A percentile compares a stretch with the other conserved stretches of the same genome.
Conservation (phyloP, 768 basidiomycete species). For the Boletus vinaceobasis region DNA sequence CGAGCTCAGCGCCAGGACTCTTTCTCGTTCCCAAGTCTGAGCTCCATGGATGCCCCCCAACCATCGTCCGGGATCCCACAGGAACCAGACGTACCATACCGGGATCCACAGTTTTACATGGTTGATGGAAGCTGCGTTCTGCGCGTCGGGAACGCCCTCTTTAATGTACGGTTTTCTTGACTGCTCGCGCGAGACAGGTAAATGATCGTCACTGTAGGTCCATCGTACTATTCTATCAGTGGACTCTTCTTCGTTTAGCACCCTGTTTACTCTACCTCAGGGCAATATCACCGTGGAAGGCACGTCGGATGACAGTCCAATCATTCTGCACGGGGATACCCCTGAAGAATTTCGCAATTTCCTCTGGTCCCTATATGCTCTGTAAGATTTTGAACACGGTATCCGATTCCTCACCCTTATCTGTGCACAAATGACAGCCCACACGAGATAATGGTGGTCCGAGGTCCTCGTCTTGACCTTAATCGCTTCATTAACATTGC, state of each 20-base stretch:
- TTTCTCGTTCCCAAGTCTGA: not conserved
- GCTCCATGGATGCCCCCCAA: not conserved
- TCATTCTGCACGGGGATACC: constrained; percentile 60
- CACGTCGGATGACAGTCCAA: constrained; percentile 59
- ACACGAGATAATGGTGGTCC: constrained; percentile 51
- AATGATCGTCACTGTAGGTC: constrained; percentile 37
- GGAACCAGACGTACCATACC: constrained; percentile 11
- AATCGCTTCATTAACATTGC: constrained; percentile 58
- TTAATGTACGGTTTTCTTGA: constrained; percentile 51
- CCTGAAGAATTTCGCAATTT: constrained; percentile 67
- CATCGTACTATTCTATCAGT: constrained; percentile 58
- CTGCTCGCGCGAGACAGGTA: not conserved
- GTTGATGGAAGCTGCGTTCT: constrained; percentile 68
- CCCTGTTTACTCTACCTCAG: constrained; percentile 68
- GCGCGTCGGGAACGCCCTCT: constrained; percentile 59
- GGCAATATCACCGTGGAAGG: constrained; percentile 53
- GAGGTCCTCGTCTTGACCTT: constrained; percentile 49
- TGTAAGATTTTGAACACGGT: constrained; percentile 42
- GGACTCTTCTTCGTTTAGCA: constrained; percentile 61
- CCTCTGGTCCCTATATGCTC: constrained; percentile 72
- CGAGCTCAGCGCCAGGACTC: constrained; percentile 10
- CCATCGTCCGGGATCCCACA: not conserved
- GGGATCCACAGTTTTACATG: constrained; percentile 61
- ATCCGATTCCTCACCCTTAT: not conserved
- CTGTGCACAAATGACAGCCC: constrained; percentile 41